phyloP scores from a whole-genome alignment of 1,139 yeast species.

The Suhomyces panamericanus region DNA sequence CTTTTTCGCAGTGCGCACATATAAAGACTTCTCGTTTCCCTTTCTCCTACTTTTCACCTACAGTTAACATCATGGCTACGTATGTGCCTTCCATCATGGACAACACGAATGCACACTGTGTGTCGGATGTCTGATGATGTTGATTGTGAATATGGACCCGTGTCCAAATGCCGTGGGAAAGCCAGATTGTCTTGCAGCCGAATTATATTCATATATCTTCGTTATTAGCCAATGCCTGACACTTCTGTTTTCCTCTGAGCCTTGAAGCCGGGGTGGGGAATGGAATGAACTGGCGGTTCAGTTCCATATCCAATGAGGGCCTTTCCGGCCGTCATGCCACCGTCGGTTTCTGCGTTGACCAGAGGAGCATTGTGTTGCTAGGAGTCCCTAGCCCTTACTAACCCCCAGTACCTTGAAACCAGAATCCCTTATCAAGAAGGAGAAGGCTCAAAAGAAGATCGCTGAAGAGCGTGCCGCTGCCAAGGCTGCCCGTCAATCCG shows the following conservation, averaged over 20 bases:
- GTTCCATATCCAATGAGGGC: constrained; percentile 34
- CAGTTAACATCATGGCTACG: constrained; percentile 22
- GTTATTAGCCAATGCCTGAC: constrained; percentile 47
- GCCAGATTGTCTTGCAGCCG: constrained; percentile 49
- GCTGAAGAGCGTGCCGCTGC: constrained; percentile 87
- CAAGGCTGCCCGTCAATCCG: constrained; percentile 83
- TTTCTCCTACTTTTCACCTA: neutral
- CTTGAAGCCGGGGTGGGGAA: constrained; percentile 27
- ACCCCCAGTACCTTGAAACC: constrained; percentile 61
- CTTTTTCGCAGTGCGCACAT: constrained; percentile 15
- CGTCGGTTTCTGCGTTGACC: constrained; percentile 8
- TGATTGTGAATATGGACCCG: constrained; percentile 8
- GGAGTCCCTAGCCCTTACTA: constrained; percentile 27
- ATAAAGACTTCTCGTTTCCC: constrained; percentile 5
- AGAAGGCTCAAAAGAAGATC: constrained; percentile 86
- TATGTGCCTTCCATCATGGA: constrained; percentile 16
- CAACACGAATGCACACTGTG: constrained; percentile 8
- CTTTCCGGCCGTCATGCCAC: constrained; percentile 25
- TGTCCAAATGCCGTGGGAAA: constrained; percentile 39
- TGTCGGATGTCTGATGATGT: constrained; percentile 12
- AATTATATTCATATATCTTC: constrained; percentile 28
- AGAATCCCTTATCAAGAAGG: constrained; percentile 95
- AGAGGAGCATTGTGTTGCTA: constrained; percentile 20
- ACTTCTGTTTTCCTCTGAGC: constrained; percentile 53
- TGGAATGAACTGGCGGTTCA: constrained; percentile 51